phyloP scores from a whole-genome alignment of 2,329 filamentous ascomycete genomes.

The Colletotrichum sp. region DNA sequence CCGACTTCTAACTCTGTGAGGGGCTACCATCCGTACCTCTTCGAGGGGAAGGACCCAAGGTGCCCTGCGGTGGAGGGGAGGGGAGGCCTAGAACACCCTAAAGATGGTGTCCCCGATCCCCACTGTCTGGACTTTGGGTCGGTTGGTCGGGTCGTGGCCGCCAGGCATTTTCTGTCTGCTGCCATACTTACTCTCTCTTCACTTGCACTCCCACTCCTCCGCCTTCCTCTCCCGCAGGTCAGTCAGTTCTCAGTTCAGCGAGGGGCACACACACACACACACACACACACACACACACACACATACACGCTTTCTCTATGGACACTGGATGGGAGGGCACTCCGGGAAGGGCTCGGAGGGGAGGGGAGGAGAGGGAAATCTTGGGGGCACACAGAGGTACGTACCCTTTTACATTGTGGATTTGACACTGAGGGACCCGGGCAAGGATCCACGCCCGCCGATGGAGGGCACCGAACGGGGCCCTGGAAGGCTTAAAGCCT shows the following conservation, averaged over 20 bases:
- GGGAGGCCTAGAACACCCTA: slow-evolving; percentile 18
- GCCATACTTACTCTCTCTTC: background rate
- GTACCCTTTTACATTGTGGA: background rate
- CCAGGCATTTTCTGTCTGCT: background rate
- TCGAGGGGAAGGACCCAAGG: background rate
- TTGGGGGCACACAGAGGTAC: background rate
- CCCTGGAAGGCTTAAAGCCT: background rate
- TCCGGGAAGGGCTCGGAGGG: background rate
- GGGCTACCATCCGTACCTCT: background rate
- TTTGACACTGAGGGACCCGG: background rate
- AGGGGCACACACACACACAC: background rate
- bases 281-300: background rate
- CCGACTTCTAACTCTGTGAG: background rate
- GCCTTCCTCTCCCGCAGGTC: background rate
- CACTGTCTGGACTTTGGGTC: slow-evolving; percentile 20
- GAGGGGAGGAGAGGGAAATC: background rate
- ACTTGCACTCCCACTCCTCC: background rate
- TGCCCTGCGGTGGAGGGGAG: background rate
- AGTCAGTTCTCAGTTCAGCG: background rate
- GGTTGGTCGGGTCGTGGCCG: background rate
- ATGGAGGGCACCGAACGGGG: background rate
- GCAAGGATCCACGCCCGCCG: background rate
- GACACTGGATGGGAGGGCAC: background rate
- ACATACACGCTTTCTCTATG: background rate
- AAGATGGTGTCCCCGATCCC: slow-evolving; percentile 22